Evolutionary conservation across 495 filamentous ascomycete genomes (phyloP).

Genomic region (Jackrogersella multiformis): DNA sequence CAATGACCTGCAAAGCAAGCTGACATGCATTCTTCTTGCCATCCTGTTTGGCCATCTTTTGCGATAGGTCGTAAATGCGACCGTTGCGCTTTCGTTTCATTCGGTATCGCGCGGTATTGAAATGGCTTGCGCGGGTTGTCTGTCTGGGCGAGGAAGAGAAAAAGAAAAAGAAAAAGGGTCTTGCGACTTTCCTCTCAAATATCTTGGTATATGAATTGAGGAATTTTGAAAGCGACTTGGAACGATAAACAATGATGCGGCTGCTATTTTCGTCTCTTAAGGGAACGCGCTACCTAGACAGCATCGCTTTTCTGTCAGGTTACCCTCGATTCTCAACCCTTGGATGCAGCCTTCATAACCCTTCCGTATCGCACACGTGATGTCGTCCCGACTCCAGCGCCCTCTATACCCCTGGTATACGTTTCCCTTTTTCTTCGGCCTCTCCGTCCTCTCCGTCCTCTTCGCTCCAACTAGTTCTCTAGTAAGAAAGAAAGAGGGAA

Average conservation of each 20-base stretch:
- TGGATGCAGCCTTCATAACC: neutral
- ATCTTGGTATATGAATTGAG: neutral
- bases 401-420: neutral
- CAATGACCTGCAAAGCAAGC: constrained; percentile 79
- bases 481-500: neutral
- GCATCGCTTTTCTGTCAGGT: constrained; percentile 14
- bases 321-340: constrained; percentile 4
- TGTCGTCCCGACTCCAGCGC: constrained; percentile 12
- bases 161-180: neutral
- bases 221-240: neutral
- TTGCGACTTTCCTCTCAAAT: neutral
- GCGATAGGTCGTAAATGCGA: constrained; percentile 26
- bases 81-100: constrained; percentile 28
- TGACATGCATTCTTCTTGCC: constrained; percentile 32
- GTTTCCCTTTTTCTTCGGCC: neutral
- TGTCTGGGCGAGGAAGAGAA: neutral
- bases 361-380: constrained; percentile 28
- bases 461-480: neutral
- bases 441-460: neutral
- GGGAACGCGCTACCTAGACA: constrained; percentile 9
- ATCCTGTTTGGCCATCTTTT: constrained; percentile 32
- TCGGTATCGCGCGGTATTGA: neutral
- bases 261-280: constrained; percentile 2
- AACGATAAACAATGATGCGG: constrained; percentile 4
- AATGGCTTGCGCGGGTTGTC: neutral